phyloP scores from a whole-genome alignment of 495 filamentous ascomycete genomes.

The Opeltia flavorubescens region DNA sequence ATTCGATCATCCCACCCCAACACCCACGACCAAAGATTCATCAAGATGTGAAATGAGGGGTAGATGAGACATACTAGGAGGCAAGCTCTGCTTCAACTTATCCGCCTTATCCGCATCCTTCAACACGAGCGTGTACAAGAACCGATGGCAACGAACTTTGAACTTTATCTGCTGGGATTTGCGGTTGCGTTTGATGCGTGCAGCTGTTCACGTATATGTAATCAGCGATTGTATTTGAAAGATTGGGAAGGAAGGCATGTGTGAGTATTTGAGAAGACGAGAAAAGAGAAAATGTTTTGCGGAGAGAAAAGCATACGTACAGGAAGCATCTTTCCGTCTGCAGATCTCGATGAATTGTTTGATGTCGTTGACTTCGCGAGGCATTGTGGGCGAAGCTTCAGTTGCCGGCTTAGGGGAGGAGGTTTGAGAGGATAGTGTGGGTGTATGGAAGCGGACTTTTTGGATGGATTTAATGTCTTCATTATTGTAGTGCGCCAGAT shows the following conservation, averaged over 20 bases:
- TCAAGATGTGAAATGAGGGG: background rate
- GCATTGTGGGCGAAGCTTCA: slow-evolving; percentile 49
- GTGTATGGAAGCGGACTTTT: background rate
- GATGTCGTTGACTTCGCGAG: slow-evolving; percentile 96
- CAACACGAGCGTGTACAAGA: slow-evolving; percentile 93
- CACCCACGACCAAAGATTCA: background rate
- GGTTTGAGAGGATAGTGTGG: slow-evolving; percentile 4
- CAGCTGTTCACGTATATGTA: slow-evolving; percentile 40
- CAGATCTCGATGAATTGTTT: slow-evolving; percentile 99
- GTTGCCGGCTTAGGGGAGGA: slow-evolving; percentile 5
- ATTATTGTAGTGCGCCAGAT: slow-evolving; percentile 8
- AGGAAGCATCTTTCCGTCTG: slow-evolving; percentile 94
- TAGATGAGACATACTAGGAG: slow-evolving; percentile 60
- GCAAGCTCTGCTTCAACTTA: slow-evolving; percentile 98
- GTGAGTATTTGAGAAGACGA: background rate
- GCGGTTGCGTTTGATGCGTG: slow-evolving; percentile 93
- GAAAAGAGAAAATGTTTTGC: background rate
- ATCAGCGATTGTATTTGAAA: slow-evolving; percentile 21
- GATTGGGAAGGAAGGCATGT: slow-evolving; percentile 15
- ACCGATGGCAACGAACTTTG: slow-evolving; percentile 95
- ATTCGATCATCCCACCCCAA: background rate
- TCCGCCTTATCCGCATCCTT: slow-evolving; percentile 98
- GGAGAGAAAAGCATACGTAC: slow-evolving; percentile 34
- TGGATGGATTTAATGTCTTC: too few species aligned
- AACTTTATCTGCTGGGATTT: slow-evolving; percentile 88